These are phyloP conservation scores for Penicillium frequentans DNA, from an alignment of 2,329 filamentous ascomycete species.

Conservation along the genomic window DNA sequence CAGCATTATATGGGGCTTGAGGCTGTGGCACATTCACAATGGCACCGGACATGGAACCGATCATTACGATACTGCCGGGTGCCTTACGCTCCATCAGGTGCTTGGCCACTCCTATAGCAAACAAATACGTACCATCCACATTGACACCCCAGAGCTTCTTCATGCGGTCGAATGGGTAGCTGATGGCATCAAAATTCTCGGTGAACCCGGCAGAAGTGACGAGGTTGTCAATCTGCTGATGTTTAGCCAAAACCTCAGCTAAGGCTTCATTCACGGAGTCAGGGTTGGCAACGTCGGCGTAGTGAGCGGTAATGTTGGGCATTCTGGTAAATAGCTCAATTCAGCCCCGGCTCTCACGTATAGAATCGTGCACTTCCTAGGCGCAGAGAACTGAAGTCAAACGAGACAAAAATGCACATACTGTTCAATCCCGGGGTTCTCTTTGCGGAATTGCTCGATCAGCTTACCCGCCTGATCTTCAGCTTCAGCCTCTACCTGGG, in stretches of 20 bases:
- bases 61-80: slow-evolving; percentile 85
- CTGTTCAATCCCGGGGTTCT: slow-evolving; percentile 74
- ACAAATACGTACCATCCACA: slow-evolving; percentile 88
- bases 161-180: slow-evolving; percentile 87
- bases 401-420: slow-evolving; percentile 37
- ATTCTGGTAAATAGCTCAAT: slow-evolving; percentile 46
- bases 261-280: slow-evolving; percentile 75
- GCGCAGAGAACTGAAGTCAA: background rate
- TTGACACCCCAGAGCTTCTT: slow-evolving; percentile 94
- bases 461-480: slow-evolving; percentile 72
- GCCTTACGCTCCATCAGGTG: slow-evolving; percentile 82
- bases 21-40: slow-evolving; percentile 96
- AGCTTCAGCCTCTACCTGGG: slow-evolving; percentile 71
- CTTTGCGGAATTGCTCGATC: slow-evolving; percentile 71
- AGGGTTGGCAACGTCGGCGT: slow-evolving; percentile 79
- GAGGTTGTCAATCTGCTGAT: slow-evolving; percentile 84
- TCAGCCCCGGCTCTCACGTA: too few relatives aligned
- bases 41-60: slow-evolving; percentile 89
- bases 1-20: slow-evolving; percentile 87
- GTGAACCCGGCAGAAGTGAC: slow-evolving; percentile 97
- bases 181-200: slow-evolving; percentile 90
- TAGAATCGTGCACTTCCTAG: background rate
- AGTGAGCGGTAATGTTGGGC: slow-evolving; percentile 86
- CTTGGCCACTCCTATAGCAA: slow-evolving; percentile 78
- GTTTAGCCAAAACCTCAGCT: slow-evolving; percentile 65